Percentiles rank a stretch among this genome's conserved stretches.
These are phyloP conservation scores for Hyphopichia fennica DNA, from an alignment of 1,139 yeast species.

Conservation along the genomic window DNA sequence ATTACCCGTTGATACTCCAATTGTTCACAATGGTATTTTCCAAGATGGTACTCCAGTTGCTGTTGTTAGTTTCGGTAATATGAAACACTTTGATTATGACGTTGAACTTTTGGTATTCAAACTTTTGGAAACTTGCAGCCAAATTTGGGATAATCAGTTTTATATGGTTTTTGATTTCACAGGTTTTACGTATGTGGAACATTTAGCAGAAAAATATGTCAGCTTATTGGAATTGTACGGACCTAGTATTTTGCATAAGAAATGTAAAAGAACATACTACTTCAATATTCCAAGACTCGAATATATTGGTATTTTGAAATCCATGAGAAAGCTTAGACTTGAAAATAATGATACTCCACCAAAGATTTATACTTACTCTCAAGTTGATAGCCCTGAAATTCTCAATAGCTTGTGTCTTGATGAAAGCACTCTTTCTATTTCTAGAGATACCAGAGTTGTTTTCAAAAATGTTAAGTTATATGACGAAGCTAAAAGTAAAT, in stretches of 20 bases:
- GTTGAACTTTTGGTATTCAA: constrained; percentile 60
- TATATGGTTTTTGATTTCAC: constrained; percentile 71
- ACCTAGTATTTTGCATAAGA: constrained; percentile 51
- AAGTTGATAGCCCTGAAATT: constrained; percentile 49
- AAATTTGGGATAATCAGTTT: constrained; percentile 72
- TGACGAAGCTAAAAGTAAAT: constrained; percentile 30
- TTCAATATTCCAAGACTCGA: constrained; percentile 58
- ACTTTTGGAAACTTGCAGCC: constrained; percentile 65
- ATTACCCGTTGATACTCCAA: constrained; percentile 39
- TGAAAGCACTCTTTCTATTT: constrained; percentile 33
- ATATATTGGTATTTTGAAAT: constrained; percentile 31
- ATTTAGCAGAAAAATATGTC: constrained; percentile 29
- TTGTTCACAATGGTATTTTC: constrained; percentile 64
- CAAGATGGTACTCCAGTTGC: constrained; percentile 74
- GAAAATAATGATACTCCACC: constrained; percentile 15
- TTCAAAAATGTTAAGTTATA: constrained; percentile 57
- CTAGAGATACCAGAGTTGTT: constrained; percentile 60
- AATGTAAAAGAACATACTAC: constrained; percentile 57
- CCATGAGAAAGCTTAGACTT: constrained; percentile 18
- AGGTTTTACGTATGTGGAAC: constrained; percentile 42
- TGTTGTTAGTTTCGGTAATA: constrained; percentile 50
- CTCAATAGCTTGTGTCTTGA: constrained; percentile 53
- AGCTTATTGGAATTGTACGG: constrained; percentile 38
- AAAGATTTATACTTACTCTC: constrained; percentile 37
- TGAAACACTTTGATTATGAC: constrained; percentile 46